phyloP scores from a whole-genome alignment of 2,329 filamentous ascomycete species.

The Hypomyces perniciosus region DNA sequence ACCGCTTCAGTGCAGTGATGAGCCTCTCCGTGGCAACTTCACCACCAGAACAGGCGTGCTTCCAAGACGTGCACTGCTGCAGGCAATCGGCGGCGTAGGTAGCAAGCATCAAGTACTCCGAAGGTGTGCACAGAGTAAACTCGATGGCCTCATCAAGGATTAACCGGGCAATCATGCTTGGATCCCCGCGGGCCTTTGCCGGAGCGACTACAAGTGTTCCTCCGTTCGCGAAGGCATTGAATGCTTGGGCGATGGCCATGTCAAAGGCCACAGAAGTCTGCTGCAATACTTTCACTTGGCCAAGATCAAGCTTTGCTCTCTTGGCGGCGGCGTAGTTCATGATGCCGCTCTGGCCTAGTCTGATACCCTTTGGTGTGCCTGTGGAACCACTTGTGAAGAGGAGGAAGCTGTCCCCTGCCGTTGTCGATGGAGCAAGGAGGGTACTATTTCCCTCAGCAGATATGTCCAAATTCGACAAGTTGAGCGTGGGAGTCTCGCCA shows the following conservation, averaged over 20 bases:
- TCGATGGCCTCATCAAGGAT: slow-evolving; percentile 21
- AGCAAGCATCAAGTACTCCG: neutral
- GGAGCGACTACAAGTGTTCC: slow-evolving; percentile 32
- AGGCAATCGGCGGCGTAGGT: neutral
- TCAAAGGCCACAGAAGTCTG: slow-evolving; percentile 38
- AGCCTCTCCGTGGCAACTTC: neutral
- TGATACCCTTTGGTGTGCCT: slow-evolving; percentile 36
- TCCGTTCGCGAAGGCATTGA: slow-evolving; percentile 30
- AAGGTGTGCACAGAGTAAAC: slow-evolving; percentile 20
- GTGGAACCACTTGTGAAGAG: slow-evolving; percentile 30
- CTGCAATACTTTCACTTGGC: slow-evolving; percentile 24
- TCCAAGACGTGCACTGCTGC: neutral
- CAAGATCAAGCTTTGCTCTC: too few species aligned
- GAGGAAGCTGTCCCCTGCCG: too few species aligned
- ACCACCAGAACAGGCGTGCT: neutral
- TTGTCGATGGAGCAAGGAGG: too few species aligned
- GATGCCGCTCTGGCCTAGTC: slow-evolving; percentile 25
- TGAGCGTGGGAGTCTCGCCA: too few species aligned
- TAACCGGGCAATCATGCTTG: slow-evolving; percentile 24
- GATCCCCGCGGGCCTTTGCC: slow-evolving; percentile 8
- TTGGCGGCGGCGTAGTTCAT: slow-evolving; percentile 18
- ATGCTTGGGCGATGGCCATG: slow-evolving; percentile 32
- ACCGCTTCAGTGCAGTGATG: slow-evolving; percentile 7
- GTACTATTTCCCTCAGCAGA: too few species aligned
- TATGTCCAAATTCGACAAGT: too few species aligned